A percentile compares a stretch with the other conserved stretches of the same genome.
Conservation (phyloP, 2,329 filamentous ascomycete species). For the Penicillium corylophilum region DNA sequence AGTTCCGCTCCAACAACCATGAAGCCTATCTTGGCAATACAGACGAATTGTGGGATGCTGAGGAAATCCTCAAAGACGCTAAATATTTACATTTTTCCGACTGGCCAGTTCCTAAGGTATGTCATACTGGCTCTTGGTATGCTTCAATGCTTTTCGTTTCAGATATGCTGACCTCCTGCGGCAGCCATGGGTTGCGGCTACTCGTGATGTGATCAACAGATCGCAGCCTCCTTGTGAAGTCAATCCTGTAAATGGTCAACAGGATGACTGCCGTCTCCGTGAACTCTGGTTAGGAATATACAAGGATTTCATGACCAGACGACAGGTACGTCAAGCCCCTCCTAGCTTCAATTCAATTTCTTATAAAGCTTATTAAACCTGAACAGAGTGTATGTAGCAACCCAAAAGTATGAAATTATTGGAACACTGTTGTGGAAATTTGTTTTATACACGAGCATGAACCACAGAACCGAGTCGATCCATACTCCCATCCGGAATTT, state of each 20-base stretch:
- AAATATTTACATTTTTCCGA: slow-evolving; percentile 67
- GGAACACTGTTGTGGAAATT: too few species aligned
- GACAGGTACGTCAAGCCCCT: too few species aligned
- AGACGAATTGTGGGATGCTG: slow-evolving; percentile 55
- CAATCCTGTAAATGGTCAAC: neutral
- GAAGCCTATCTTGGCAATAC: slow-evolving; percentile 49
- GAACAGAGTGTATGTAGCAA: too few species aligned
- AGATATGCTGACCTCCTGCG: neutral
- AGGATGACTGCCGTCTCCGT: neutral
- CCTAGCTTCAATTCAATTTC: too few species aligned
- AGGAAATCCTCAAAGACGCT: slow-evolving; percentile 53
- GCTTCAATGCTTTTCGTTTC: neutral
- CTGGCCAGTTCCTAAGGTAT: slow-evolving; percentile 63
- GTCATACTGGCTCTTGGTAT: neutral
- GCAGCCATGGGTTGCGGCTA: neutral
- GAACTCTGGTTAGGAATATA: too few species aligned
- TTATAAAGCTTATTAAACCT: too few species aligned
- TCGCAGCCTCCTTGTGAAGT: too few species aligned
- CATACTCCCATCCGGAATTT: too few species aligned
- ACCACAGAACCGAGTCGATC: too few species aligned
- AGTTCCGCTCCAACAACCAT: slow-evolving; percentile 55
- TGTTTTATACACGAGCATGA: too few species aligned
- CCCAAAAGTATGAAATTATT: too few species aligned
- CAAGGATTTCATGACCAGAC: too few species aligned
- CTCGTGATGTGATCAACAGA: neutral